A percentile compares a stretch with the other conserved stretches of the same genome.
Conservation (phyloP, 441 rosid genomes). For the California macrophylla region DNA sequence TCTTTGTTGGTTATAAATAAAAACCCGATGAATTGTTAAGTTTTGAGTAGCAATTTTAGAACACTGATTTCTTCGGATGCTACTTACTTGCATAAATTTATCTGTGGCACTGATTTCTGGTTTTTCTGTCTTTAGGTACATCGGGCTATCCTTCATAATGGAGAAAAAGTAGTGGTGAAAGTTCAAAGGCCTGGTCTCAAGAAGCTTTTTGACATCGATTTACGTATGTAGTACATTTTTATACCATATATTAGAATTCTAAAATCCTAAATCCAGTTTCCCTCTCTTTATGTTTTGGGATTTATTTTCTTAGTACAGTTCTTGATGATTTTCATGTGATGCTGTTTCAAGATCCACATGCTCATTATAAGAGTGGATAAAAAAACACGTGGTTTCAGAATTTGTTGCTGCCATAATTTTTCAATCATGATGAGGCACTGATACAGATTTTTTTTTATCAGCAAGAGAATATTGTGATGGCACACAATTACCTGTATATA, state of each 20-base stretch:
- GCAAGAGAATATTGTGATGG: neutral
- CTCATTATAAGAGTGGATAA: too few species aligned
- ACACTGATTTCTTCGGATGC: neutral
- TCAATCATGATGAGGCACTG: neutral
- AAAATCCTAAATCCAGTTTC: neutral
- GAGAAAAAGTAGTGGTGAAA: slow-evolving; percentile 79
- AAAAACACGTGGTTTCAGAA: neutral
- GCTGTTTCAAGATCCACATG: neutral
- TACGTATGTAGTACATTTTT: slow-evolving; percentile 39
- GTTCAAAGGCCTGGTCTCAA: slow-evolving; percentile 93
- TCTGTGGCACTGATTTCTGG: slow-evolving; percentile 13
- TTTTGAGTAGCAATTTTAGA: neutral
- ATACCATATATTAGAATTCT: neutral
- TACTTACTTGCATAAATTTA: neutral
- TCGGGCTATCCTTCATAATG: slow-evolving; percentile 75
- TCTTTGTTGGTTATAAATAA: neutral
- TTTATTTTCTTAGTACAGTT: neutral
- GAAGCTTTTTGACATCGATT: slow-evolving; percentile 85
- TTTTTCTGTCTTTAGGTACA: slow-evolving; percentile 51
- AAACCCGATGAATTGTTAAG: neutral
- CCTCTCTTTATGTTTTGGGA: too few species aligned
- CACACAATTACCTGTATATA: neutral
- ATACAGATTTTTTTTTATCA: too few species aligned
- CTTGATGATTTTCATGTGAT: neutral
- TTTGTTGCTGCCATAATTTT: neutral